Percentiles rank a stretch among this genome's conserved stretches.
These are phyloP conservation scores for Saccharum hybrid DNA, from an alignment of 202 grass and related monocot species.

Conservation along the genomic window DNA sequence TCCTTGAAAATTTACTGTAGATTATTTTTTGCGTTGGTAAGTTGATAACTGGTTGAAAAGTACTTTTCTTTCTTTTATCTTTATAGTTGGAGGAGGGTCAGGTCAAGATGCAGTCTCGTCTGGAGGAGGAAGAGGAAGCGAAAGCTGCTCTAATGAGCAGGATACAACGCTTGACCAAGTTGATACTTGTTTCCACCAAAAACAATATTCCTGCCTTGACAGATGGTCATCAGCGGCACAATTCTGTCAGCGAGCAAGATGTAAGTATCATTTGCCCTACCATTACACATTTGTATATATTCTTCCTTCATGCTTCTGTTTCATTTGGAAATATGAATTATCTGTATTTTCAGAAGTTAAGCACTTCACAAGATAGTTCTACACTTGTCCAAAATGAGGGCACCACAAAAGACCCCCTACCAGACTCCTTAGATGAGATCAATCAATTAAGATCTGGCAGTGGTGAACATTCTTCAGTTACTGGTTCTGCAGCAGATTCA, in stretches of 20 bases:
- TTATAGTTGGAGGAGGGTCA: constrained; percentile 91
- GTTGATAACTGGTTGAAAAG: constrained; percentile 46
- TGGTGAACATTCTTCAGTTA: constrained; percentile 65
- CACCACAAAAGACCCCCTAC: constrained; percentile 48
- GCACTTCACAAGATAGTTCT: constrained; percentile 64
- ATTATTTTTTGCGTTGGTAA: constrained; percentile 11
- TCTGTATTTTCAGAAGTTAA: constrained; percentile 69
- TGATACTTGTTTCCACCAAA: constrained; percentile 99
- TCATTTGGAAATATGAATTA: constrained; percentile 8
- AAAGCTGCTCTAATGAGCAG: constrained; percentile 99
- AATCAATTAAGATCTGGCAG: constrained; percentile 57
- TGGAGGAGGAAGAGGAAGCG: constrained; percentile 99
- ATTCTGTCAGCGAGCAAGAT: constrained; percentile 72
- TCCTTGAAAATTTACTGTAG: constrained; percentile 28
- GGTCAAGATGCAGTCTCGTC: constrained; percentile 96
- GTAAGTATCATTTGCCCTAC: constrained; percentile 48
- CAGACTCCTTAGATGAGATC: constrained; percentile 66
- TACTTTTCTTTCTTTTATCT: constrained; percentile 47
- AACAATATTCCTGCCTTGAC: constrained; percentile 74
- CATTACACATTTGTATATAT: constrained; percentile 1
- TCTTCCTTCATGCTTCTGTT: constrained; percentile 40
- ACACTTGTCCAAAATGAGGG: constrained; percentile 61
- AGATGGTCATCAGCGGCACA: constrained; percentile 58
- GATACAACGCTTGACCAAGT: constrained; percentile 93
- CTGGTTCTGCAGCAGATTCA: constrained; percentile 58